Evolutionary conservation across 23 red algal species (phyloP).

Genomic region (Gracilaria gracilis): DNA sequence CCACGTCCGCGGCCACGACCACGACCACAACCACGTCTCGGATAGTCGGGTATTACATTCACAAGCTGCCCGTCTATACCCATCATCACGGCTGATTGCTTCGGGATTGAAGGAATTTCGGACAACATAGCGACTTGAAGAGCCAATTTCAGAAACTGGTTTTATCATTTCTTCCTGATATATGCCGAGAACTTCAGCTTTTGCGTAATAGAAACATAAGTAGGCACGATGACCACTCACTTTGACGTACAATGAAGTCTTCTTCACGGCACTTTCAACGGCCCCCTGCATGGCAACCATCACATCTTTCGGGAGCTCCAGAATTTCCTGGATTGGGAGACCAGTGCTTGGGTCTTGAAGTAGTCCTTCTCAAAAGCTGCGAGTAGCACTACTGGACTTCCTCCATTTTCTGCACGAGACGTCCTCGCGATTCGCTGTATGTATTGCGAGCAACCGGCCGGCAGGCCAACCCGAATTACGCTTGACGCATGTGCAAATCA

Average conservation of each 20-base stretch:
- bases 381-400: constrained; percentile 81
- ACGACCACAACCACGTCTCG: constrained; percentile 25
- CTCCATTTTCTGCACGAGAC: constrained; percentile 75
- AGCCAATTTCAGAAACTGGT: constrained; percentile 39
- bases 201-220: constrained; percentile 71
- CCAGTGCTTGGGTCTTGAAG: constrained; percentile 52
- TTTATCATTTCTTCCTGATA: constrained; percentile 56
- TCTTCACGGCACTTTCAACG: background rate
- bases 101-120: constrained; percentile 63
- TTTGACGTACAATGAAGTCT: constrained; percentile 31
- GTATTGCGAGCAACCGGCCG: constrained; percentile 73
- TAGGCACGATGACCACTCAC: constrained; percentile 62
- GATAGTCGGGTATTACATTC: constrained; percentile 15
- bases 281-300: constrained; percentile 13
- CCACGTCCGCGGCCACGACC: constrained; percentile 24
- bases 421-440: constrained; percentile 83
- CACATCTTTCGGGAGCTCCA: constrained; percentile 27
- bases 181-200: constrained; percentile 43
- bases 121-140: constrained; percentile 2
- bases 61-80: constrained; percentile 33
- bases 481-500: constrained; percentile 39
- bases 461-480: constrained; percentile 85
- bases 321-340: constrained; percentile 51
- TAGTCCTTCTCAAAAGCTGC: constrained; percentile 67
- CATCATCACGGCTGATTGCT: constrained; percentile 31